Evolutionary conservation across 148 eudicot species (phyloP), one percentile per base, ranked within the genome.

Genomic region (Chenopodium formosanum): DNA sequence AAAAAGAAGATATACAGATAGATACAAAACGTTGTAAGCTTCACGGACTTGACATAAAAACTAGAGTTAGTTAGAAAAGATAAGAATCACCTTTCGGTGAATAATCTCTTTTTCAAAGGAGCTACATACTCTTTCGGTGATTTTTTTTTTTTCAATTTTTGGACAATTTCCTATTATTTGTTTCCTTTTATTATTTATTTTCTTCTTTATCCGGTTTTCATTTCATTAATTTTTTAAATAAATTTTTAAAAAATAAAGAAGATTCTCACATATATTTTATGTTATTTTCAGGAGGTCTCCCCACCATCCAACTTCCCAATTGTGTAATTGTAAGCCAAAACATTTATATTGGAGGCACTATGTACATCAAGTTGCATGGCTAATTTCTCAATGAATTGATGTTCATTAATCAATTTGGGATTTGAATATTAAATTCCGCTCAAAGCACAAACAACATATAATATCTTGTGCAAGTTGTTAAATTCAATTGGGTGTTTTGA

Each of bases 41-140:
- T 64, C 13, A 64, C 68, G 13, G 29, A 23, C 37, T 27, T 27
- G 29, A 66, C 17, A 66, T 66, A 29, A 66, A 27, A 32, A 32
- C 4, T 34, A 34, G 37, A 34, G 37, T 34, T 34, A 34, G 37
- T 34, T 34, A 34, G 37, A 34, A 34, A 71, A 40, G 75, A 20
- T 71, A 71, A 40, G 52, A 71, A 44, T 22, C 11, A 44, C 27
- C 53, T 71, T 71, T 71, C 75, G 53, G 75, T 71, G 74, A 37
- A 16, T 13, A 16, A 16, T 70, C 2, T 34, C 50, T 70, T 7
- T 70, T 70, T 70, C 4, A 17, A 32, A 6, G 25, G 52, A 8
- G 37, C 37, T 34, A 34, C 52, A 12, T 20, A 40, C 52, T 37
- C 53, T 44, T 71, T 71, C 53, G 53, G 75, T 71, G 53, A 71